phyloP scores from a whole-genome alignment of 2,329 filamentous ascomycete genomes.

The Alternaria arborescens region DNA sequence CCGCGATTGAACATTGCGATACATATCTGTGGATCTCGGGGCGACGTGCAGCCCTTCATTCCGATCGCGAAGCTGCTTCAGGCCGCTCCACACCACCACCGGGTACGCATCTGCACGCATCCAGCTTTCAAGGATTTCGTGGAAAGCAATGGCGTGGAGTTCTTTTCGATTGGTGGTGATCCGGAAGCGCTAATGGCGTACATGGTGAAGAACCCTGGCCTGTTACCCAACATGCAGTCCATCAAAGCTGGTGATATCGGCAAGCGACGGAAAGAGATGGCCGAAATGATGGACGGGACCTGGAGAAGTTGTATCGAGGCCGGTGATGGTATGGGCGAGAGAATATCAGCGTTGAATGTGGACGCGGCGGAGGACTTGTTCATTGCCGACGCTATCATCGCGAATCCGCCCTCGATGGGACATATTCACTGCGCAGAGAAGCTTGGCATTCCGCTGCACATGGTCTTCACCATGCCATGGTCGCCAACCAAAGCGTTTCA shows the following conservation, averaged over 20 bases:
- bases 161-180: constrained; percentile 47
- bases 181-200: constrained; percentile 59
- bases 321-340: constrained; percentile 41
- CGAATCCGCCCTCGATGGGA: constrained; percentile 37
- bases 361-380: constrained; percentile 63
- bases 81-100: constrained; percentile 29
- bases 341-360: constrained; percentile 19
- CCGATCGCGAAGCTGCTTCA: constrained; percentile 63
- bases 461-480: constrained; percentile 82
- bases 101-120: constrained; percentile 44
- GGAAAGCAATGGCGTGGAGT: constrained; percentile 48
- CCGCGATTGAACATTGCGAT: constrained; percentile 61
- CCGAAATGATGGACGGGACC: constrained; percentile 43
- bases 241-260: constrained; percentile 46
- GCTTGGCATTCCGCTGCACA: constrained; percentile 74
- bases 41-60: constrained; percentile 68
- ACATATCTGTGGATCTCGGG: constrained; percentile 62
- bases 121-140: constrained; percentile 31
- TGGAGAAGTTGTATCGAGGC: constrained; percentile 51
- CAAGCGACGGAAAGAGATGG: constrained; percentile 40
- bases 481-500: constrained; percentile 57
- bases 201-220: constrained; percentile 60
- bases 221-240: constrained; percentile 43
- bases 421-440: constrained; percentile 75
- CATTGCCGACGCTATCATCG: constrained; percentile 68